Evolutionary conservation across 1,284 basidiomycete species (phyloP).

Genomic region (Ustilago hordei): DNA sequence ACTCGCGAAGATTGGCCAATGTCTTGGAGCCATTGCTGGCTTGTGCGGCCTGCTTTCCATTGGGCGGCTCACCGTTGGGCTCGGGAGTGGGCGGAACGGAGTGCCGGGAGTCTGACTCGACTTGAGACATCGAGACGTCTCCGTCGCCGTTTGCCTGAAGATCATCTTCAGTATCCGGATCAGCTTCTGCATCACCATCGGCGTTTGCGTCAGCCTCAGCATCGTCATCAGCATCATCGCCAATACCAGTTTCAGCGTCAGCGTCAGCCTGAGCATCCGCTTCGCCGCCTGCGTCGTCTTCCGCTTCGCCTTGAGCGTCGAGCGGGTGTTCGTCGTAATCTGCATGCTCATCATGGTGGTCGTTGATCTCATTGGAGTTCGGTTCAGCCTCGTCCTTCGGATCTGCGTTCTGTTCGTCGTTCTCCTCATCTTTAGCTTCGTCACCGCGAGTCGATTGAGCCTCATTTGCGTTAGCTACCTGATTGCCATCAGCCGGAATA

Average conservation of each 20-base stretch:
- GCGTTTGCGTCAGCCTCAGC: constrained; percentile 16
- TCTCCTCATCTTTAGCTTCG: background rate
- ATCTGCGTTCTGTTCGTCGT: constrained; percentile 8
- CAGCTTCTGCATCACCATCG: constrained; percentile 2
- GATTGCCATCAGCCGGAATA: background rate
- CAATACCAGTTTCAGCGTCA: constrained; percentile 17
- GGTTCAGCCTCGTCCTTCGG: background rate
- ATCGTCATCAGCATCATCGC: constrained; percentile 10
- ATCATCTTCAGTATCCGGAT: constrained; percentile 8
- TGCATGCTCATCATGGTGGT: constrained; percentile 15
- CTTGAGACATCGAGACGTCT: constrained; percentile 16
- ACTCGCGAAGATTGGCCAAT: constrained; percentile 26
- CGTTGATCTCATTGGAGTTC: background rate
- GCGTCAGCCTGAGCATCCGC: constrained; percentile 17
- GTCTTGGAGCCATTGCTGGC: constrained; percentile 9
- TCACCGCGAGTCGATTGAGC: background rate
- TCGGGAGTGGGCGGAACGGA: constrained; percentile 25
- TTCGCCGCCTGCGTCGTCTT: constrained; percentile 17
- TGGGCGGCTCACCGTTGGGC: constrained; percentile 13
- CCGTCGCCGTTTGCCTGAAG: constrained; percentile 1
- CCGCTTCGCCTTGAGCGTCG: constrained; percentile 5
- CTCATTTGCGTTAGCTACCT: background rate
- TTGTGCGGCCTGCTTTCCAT: constrained; percentile 5
- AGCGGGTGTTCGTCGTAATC: constrained; percentile 11
- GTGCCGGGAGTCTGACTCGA: constrained; percentile 17